Conservation (phyloP, 306 rosid species). For the Hylodesmum podocarpum region DNA sequence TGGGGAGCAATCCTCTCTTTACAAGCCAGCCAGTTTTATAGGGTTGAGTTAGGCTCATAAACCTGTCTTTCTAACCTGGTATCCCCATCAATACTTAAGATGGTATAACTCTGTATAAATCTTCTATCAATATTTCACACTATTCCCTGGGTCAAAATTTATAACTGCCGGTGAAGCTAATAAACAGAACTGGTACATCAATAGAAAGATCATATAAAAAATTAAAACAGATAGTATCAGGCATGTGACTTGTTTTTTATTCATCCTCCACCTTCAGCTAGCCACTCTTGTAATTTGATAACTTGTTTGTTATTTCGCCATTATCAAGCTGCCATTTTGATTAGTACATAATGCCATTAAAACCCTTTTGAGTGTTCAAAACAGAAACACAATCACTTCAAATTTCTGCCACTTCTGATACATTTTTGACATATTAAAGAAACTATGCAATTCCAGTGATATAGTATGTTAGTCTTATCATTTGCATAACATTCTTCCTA, state of each 20-base stretch:
- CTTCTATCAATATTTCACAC: no score
- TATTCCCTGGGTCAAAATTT: not conserved
- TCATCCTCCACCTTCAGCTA: not conserved
- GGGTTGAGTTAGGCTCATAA: no score
- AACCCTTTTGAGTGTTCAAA: not conserved
- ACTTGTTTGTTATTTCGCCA: not conserved
- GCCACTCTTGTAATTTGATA: not conserved
- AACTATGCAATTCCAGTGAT: not conserved
- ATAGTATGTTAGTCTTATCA: not conserved
- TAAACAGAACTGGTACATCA: not conserved
- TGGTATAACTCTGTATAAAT: no score
- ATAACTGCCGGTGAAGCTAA: not conserved
- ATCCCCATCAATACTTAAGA: no score
- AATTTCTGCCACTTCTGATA: conserved; percentile 1
- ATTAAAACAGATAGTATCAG: not conserved
- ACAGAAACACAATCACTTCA: not conserved
- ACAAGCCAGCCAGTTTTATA: no score
- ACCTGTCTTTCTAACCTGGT: no score
- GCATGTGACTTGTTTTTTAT: not conserved
- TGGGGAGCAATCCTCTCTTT: no score
- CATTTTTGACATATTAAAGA: not conserved
- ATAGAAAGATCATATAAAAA: not conserved
- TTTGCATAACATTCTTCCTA: not conserved
- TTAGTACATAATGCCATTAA: not conserved
- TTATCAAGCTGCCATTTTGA: not conserved